Percentiles rank a stretch among this genome's conserved stretches.
Evolutionary conservation across 768 basidiomycete genomes (phyloP).

Genomic region (Suillus discolor): DNA sequence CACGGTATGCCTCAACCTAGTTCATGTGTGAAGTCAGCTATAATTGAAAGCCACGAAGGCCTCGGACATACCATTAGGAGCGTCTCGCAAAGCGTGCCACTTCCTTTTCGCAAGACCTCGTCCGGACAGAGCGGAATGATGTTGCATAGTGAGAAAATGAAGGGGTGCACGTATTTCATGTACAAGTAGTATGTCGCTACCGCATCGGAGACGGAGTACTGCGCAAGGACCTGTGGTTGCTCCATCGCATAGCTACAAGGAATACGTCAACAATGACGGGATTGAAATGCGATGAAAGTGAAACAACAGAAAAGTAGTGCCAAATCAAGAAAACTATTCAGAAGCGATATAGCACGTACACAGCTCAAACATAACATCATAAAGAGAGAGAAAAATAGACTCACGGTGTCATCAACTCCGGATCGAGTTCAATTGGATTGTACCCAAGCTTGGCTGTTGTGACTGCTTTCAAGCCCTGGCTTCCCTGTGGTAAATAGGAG

Average conservation of each 20-base stretch:
- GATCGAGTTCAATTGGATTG: constrained; percentile 95
- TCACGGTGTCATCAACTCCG: constrained; percentile 98
- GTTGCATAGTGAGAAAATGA: constrained; percentile 98
- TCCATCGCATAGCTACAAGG: constrained; percentile 85
- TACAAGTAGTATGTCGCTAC: constrained; percentile 99
- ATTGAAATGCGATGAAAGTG: neutral
- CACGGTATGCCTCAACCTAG: constrained; percentile 94
- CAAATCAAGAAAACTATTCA: neutral
- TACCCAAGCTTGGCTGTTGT: constrained; percentile 96
- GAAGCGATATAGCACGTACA: neutral
- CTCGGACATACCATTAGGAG: constrained; percentile 81
- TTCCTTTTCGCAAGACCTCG: constrained; percentile 94
- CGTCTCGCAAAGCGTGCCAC: constrained; percentile 96
- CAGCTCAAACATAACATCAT: neutral
- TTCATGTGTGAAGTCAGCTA: constrained; percentile 16
- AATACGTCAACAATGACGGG: neutral
- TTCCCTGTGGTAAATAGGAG: constrained; percentile 97
- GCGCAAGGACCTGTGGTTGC: constrained; percentile 91
- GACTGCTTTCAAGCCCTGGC: constrained; percentile 97
- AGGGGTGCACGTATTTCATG: constrained; percentile 99
- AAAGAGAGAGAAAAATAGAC: constrained; percentile 29
- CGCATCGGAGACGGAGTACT: constrained; percentile 99
- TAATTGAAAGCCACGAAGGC: neutral
- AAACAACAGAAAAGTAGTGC: neutral
- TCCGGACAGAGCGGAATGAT: constrained; percentile 97